phyloP scores from a whole-genome alignment of 2,329 filamentous ascomycete species.

The Hypoxylon sp. region DNA sequence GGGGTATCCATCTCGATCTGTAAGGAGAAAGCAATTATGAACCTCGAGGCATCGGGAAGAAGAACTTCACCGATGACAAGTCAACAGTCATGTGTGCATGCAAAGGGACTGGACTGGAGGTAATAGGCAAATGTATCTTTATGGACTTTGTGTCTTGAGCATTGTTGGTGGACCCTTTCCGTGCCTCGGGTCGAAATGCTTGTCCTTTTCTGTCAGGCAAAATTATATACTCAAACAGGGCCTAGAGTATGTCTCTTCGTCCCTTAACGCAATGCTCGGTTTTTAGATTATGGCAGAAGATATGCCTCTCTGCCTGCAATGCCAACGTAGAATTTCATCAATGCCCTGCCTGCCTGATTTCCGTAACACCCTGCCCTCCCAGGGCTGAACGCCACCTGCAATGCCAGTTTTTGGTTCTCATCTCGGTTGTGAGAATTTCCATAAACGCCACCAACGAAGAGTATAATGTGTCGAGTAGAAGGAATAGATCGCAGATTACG shows the following conservation, averaged over 20 bases:
- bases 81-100: neutral
- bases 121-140: slow-evolving; percentile 19
- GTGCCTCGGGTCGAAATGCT: slow-evolving; percentile 35
- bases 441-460: slow-evolving; percentile 47
- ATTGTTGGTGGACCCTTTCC: slow-evolving; percentile 42
- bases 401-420: slow-evolving; percentile 36
- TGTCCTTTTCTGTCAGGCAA: slow-evolving; percentile 43
- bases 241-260: slow-evolving; percentile 38
- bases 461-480: slow-evolving; percentile 29
- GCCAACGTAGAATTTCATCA: slow-evolving; percentile 37
- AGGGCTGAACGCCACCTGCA: slow-evolving; percentile 47
- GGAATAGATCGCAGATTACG: slow-evolving; percentile 39
- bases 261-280: slow-evolving; percentile 27
- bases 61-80: neutral
- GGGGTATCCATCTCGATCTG: neutral
- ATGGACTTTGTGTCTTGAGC: slow-evolving; percentile 40
- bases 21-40: neutral
- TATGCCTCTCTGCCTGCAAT: slow-evolving; percentile 33
- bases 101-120: neutral
- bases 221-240: slow-evolving; percentile 21
- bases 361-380: slow-evolving; percentile 34
- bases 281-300: slow-evolving; percentile 39
- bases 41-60: neutral
- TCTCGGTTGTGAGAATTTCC: slow-evolving; percentile 40
- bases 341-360: slow-evolving; percentile 35